These are phyloP conservation scores for Eimeria brunetti DNA, from an alignment of 169 alveolate genomes.

Conservation along the genomic window DNA sequence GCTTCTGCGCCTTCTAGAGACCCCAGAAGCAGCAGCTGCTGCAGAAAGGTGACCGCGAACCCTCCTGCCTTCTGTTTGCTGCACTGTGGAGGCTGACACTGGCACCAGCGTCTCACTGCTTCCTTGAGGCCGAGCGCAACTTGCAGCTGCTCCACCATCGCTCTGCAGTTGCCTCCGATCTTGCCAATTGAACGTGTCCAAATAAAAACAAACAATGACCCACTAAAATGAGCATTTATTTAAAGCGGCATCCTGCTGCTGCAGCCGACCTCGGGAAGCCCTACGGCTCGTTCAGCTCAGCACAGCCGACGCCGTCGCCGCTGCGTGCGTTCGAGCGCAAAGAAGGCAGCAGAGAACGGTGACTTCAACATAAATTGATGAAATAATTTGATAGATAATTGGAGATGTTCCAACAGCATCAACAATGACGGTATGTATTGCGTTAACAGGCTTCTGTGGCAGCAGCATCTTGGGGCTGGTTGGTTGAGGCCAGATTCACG, in stretches of 20 bases:
- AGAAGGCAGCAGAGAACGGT: background rate
- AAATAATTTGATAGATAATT: background rate
- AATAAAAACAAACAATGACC: background rate
- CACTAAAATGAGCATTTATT: too few species aligned
- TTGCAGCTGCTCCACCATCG: constrained; percentile 56
- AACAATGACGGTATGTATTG: background rate
- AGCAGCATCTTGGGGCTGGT: background rate
- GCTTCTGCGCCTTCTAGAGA: background rate
- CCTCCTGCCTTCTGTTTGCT: background rate
- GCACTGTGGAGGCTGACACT: background rate
- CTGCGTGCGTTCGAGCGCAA: too few species aligned
- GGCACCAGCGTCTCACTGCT: constrained; percentile 43
- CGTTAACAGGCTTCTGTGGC: background rate
- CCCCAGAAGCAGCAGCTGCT: constrained; percentile 51
- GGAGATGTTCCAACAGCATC: background rate
- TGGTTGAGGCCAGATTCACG: background rate
- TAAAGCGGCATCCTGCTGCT: background rate
- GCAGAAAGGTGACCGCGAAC: background rate
- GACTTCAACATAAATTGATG: background rate
- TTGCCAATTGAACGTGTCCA: background rate
- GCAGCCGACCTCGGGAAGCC: background rate
- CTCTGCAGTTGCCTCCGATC: background rate
- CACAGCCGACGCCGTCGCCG: background rate
- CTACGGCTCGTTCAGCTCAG: background rate
- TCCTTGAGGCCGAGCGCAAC: constrained; percentile 41